Evolutionary conservation across 163 green algal species (phyloP), one percentile per base, ranked within the genome.

Genomic region (Chlorella variabilis): DNA sequence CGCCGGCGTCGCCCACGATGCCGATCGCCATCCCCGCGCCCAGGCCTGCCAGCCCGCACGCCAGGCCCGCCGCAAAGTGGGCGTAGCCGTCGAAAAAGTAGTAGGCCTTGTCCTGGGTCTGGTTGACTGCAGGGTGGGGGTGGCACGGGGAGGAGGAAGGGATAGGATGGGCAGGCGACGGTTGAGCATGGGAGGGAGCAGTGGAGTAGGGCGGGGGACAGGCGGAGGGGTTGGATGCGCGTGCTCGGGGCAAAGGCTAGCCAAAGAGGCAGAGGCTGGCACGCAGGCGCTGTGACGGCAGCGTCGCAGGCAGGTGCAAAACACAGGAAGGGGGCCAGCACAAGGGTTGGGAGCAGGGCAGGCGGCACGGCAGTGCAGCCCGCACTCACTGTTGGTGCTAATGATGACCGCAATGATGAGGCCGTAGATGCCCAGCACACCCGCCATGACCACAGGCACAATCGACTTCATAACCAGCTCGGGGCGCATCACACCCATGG

Each of bases 401-500:
- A 99, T 99, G 86, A 99, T 98, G 73, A 99, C 97, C 45, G 97
- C 96, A 85, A 99, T 99, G 87, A 99, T 99, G 25, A 99, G 95
- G 63, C 97, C 97, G 90, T 99, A 99, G 84, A 99, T 99, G 85
- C 97, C 97, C 51, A 99, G 91, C 82, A 99, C 93, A 93, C 97
- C 97, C 79, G 97, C 97, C 97, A 99, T 99, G 87, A 99, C 95
- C 51, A 90, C 95, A 38, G 97, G 97, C 18, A 99, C 93, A 82
- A 99, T 99, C 67, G 94, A 98, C 93, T 99, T 99, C 96, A 99
- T 99, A 36, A 99, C 97, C 82, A 99, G 92, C 90, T 99, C 97
- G 15, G 97, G 97, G 45, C 97, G 89, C 96, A 99, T 98, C 25
- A 99, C 97, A 85, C 97, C 97, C 97, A 99, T 99, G 70, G 95